Conservation (phyloP, 179 eudicot species). For the Spergularia azorica region DNA sequence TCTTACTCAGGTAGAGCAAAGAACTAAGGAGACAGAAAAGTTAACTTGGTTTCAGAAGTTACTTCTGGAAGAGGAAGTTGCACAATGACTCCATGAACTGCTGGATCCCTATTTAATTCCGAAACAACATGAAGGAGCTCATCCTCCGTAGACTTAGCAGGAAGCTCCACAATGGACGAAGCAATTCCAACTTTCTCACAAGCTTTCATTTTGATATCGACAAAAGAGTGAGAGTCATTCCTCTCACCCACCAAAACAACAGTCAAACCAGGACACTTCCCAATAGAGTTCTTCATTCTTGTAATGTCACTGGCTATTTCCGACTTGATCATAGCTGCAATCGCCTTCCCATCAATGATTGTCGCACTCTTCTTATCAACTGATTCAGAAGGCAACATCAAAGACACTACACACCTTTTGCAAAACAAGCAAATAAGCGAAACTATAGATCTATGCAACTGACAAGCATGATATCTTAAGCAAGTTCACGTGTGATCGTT, state of each 20-base stretch:
- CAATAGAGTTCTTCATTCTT: constrained; percentile 37
- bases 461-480: neutral
- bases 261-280: constrained; percentile 49
- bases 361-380: constrained; percentile 31
- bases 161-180: constrained; percentile 38
- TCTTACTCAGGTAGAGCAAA: neutral
- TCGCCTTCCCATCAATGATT: constrained; percentile 49
- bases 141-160: constrained; percentile 43
- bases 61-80: constrained; percentile 64
- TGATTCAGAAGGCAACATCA: constrained; percentile 26
- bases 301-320: constrained; percentile 42
- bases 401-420: neutral
- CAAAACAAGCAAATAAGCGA: neutral
- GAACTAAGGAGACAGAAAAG: neutral
- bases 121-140: constrained; percentile 40
- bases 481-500: neutral
- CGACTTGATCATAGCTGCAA: constrained; percentile 43
- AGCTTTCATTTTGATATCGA: constrained; percentile 50
- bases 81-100: constrained; percentile 53
- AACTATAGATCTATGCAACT: neutral
- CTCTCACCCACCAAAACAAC: constrained; percentile 55
- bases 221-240: constrained; percentile 48
- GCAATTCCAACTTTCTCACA: constrained; percentile 55
- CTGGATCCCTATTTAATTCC: constrained; percentile 40
- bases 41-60: constrained; percentile 23